A percentile compares a stretch with the other conserved stretches of the same genome.
phyloP scores from a whole-genome alignment of 139 green algal species.

The Coelastrella sp. region DNA sequence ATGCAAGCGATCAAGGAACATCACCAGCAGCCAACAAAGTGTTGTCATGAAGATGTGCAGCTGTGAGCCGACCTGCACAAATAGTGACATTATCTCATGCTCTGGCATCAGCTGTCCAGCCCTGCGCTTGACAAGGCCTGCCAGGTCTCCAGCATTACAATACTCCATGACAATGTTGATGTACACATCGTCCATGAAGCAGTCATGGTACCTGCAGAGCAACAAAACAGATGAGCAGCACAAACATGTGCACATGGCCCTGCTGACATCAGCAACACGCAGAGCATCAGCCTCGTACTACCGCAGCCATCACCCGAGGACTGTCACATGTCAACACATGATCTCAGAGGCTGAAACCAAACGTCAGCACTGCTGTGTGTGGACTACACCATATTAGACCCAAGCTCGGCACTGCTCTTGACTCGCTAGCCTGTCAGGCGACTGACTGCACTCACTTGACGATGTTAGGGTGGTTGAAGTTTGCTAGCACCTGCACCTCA shows the following conservation, averaged over 20 bases:
- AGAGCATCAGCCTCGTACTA: background rate
- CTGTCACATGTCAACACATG: no score
- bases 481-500: conserved; percentile 73
- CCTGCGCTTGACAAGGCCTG: conserved; percentile 57
- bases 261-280: background rate
- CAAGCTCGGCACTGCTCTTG: no score
- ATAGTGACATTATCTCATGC: conserved; percentile 72
- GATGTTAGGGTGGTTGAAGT: conserved; percentile 82
- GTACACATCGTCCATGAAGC: conserved; percentile 60
- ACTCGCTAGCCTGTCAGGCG: no score
- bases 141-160: conserved; percentile 76
- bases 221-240: conserved; percentile 3
- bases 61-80: conserved; percentile 67
- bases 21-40: no score
- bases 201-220: conserved; percentile 67
- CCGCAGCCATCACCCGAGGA: background rate
- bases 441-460: conserved; percentile 55
- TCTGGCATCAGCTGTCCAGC: conserved; percentile 58
- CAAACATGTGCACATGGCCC: background rate
- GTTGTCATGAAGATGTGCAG: background rate
- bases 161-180: conserved; percentile 84
- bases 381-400: no score
- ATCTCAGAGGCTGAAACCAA: no score
- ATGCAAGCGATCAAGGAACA: no score
- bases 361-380: no score